Base-by-base conservation (phyloP, 139 green algal species). In the Eudorina sp. region DNA sequence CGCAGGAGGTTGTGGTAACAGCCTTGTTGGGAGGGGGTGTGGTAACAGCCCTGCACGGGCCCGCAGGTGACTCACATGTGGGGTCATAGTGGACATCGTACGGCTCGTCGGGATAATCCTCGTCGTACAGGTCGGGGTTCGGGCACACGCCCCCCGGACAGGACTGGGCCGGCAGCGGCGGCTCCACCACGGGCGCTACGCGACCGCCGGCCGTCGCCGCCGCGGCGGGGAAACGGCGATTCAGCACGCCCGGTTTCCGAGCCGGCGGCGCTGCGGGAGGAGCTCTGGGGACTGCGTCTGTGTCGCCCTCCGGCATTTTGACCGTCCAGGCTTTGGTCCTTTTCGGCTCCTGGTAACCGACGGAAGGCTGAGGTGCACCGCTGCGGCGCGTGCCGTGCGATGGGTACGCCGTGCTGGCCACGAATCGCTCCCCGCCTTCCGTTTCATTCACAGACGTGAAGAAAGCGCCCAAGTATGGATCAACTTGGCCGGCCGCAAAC, bases 21-120 rank as follows among this genome's bases (percentile, higher is more conserved):
- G n/a, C n/a, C n/a, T n/a, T n/a, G n/a, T n/a, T n/a, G n/a, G n/a
- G n/a, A n/a, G n/a, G n/a, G n/a, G n/a, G n/a, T n/a, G n/a, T n/a
- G n/a, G n/a, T n/a, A n/a, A n/a, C n/a, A n/a, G n/a, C n/a, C 16
- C 6, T 68, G 58, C 21, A 34, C 18, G 16, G 6, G 64, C 31
- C 31, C n/a, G 6, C 7, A 43, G 6, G 19, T 0, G 0, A 53
- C 80, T 86, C 58, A 86, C 64, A 87, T 4, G 40, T 69, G 0
- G 81, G 81, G 62, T 87, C 81, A 31, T 79, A 87, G 46, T 79
- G 62, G 21, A 76, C 2, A 25, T 87, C 64, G n/a, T 87, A 78
- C 21, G 29, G 38, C 4, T 72, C 48, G 23, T 4, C 41, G 21
- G 23, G 5, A 9, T 36, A 2, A 36, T 14, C 75, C 14, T 69